A percentile compares a stretch with the other conserved stretches of the same genome.
phyloP scores from a whole-genome alignment of 2,329 filamentous ascomycete genomes.

The Penicillium sp. region DNA sequence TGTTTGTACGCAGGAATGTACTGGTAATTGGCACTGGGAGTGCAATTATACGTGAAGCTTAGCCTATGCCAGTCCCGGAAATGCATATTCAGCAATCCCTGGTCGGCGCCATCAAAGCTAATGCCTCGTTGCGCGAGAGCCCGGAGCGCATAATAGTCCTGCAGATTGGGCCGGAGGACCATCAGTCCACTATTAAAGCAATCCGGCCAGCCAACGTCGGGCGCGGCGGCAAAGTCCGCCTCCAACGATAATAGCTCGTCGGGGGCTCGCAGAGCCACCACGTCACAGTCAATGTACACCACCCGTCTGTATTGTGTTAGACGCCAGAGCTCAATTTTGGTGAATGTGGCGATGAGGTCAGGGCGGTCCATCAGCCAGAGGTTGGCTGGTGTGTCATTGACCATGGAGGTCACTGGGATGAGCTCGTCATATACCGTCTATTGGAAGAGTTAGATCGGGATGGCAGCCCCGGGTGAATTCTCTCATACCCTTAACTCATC shows the following conservation, averaged over 20 bases:
- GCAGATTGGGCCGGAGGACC: constrained; percentile 82
- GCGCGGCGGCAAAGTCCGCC: constrained; percentile 69
- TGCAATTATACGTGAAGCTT: constrained; percentile 96
- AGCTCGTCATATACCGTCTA: constrained; percentile 85
- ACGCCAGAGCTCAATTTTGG: constrained; percentile 94
- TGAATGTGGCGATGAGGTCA: constrained; percentile 90
- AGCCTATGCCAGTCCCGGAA: constrained; percentile 84
- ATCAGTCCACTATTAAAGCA: constrained; percentile 98
- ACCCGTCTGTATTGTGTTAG: constrained; percentile 88
- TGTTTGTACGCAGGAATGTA: constrained; percentile 94
- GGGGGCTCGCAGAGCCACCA: constrained; percentile 85
- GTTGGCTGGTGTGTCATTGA: constrained; percentile 76
- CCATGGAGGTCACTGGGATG: constrained; percentile 78
- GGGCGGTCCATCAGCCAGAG: constrained; percentile 88
- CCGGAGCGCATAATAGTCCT: constrained; percentile 81
- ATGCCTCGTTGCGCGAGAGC: constrained; percentile 83
- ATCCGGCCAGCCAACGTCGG: constrained; percentile 97
- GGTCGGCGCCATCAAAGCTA: constrained; percentile 96
- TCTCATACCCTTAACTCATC: constrained; percentile 70
- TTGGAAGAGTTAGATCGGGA: background rate
- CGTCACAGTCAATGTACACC: constrained; percentile 91
- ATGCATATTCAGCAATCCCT: constrained; percentile 93
- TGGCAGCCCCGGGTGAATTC: background rate
- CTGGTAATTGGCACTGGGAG: constrained; percentile 94
- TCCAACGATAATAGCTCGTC: constrained; percentile 83